A percentile compares a stretch with the other conserved stretches of the same genome.
These are phyloP conservation scores for Populus euphratica DNA, from an alignment of 345 rosid genomes.

Conservation along the genomic window DNA sequence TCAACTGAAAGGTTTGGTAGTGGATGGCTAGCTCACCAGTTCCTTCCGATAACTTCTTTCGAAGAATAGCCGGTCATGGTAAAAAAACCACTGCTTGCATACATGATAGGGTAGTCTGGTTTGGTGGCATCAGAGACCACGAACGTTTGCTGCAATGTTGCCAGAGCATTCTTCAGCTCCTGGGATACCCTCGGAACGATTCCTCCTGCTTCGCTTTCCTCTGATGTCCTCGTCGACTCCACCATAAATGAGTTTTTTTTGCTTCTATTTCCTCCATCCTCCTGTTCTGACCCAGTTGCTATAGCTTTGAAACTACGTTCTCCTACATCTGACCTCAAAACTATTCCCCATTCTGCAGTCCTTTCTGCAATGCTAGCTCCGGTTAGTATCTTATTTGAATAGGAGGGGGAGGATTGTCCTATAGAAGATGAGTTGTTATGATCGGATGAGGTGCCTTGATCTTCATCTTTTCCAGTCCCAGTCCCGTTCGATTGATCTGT, in stretches of 20 bases:
- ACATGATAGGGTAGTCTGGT: conserved; percentile 84
- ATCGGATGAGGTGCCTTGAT: neutral
- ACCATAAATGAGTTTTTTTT: conserved; percentile 28
- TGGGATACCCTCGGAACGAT: conserved; percentile 71
- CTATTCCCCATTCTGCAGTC: conserved; percentile 87
- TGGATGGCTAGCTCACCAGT: conserved; percentile 53
- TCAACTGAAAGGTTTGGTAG: too few relatives aligned
- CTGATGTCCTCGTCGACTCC: conserved; percentile 60
- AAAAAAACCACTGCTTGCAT: conserved; percentile 93
- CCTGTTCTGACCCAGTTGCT: conserved; percentile 3
- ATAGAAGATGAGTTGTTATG: neutral
- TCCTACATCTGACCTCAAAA: conserved; percentile 44
- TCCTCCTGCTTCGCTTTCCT: conserved; percentile 52
- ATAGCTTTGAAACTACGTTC: conserved; percentile 47
- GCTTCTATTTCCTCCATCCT: conserved; percentile 43
- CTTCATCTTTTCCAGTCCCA: neutral
- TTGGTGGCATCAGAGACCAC: conserved; percentile 90
- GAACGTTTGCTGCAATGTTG: conserved; percentile 90
- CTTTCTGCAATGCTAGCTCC: conserved; percentile 61
- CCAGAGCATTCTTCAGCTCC: conserved; percentile 81
- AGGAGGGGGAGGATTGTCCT: conserved; percentile 3
- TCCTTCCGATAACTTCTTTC: conserved; percentile 76
- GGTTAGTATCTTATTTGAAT: conserved; percentile 15
- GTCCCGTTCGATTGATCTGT: conserved; percentile 8
- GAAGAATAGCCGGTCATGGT: conserved; percentile 89